These are phyloP conservation scores for Persicaria maculosa DNA, from an alignment of 148 eudicot species.

Conservation along the genomic window DNA sequence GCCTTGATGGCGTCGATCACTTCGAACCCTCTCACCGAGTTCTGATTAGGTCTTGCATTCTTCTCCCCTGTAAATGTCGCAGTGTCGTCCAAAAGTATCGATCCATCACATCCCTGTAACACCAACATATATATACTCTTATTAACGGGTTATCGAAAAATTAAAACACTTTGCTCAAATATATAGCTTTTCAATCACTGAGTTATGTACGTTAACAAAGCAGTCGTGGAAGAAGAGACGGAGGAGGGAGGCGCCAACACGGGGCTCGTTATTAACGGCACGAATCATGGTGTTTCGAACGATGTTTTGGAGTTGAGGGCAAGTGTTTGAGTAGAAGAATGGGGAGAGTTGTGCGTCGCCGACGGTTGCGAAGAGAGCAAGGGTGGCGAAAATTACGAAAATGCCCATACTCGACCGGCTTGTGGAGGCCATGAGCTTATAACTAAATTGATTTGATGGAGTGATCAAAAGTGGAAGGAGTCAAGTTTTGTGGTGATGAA, in stretches of 20 bases:
- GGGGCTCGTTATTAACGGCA: constrained; percentile 23
- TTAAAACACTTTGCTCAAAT: not conserved
- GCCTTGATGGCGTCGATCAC: constrained; percentile 54
- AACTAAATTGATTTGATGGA: not conserved
- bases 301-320: constrained; percentile 24
- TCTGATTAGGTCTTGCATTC: constrained; percentile 37
- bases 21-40: constrained; percentile 50
- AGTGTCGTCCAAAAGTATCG: constrained; percentile 36
- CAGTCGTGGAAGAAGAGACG: constrained; percentile 35
- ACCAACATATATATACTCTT: not conserved
- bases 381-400: not conserved
- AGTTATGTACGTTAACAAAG: constrained; percentile 26
- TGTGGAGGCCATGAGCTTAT: constrained; percentile 7
- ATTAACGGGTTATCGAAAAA: not conserved
- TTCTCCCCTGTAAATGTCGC: constrained; percentile 37
- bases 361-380: not conserved
- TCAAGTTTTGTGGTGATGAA: not conserved
- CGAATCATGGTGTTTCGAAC: constrained; percentile 22
- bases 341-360: constrained; percentile 25
- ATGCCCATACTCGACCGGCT: not conserved
- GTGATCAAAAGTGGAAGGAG: not conserved
- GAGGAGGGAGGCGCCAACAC: constrained; percentile 31
- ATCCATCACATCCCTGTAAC: constrained; percentile 40
- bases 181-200: not conserved
- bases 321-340: constrained; percentile 21